Conservation (phyloP, 2,329 filamentous ascomycete species). For the Sarocladiaceae sp. region DNA sequence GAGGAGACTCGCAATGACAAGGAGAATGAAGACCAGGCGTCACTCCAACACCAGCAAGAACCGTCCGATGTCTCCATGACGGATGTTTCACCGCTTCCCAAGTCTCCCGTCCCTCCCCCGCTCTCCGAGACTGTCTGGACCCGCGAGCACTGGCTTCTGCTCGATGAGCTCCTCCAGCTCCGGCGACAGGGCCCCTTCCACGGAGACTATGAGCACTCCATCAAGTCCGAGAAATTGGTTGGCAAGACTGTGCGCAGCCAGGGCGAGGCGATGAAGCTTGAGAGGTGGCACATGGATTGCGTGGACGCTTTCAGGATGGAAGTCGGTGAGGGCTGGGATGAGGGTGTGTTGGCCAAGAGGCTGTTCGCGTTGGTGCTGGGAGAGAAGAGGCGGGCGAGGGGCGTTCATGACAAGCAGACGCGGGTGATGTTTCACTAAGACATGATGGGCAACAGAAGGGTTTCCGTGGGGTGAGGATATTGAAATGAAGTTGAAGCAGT, state of each 20-base stretch:
- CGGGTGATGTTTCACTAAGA: conserved; percentile 27
- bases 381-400: conserved; percentile 30
- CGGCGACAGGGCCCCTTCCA: conserved; percentile 34
- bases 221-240: conserved; percentile 24
- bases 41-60: conserved; percentile 14
- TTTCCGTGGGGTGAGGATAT: too few relatives aligned
- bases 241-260: conserved; percentile 43
- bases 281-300: conserved; percentile 52
- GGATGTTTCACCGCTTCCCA: conserved; percentile 19
- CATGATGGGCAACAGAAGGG: too few relatives aligned
- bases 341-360: conserved; percentile 41
- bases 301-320: conserved; percentile 46
- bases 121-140: conserved; percentile 40
- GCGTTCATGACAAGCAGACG: conserved; percentile 12
- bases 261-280: conserved; percentile 39
- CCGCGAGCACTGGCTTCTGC: conserved; percentile 45
- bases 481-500: too few relatives aligned
- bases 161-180: conserved; percentile 46
- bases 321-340: conserved; percentile 42
- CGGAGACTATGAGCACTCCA: conserved; percentile 17
- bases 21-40: conserved; percentile 30
- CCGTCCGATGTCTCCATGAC: conserved; percentile 20
- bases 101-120: neutral
- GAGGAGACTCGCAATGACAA: conserved; percentile 5
- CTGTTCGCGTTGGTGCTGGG: conserved; percentile 47